Base-by-base conservation (phyloP, 2,329 filamentous ascomycete species). In the Coniella vitis region DNA sequence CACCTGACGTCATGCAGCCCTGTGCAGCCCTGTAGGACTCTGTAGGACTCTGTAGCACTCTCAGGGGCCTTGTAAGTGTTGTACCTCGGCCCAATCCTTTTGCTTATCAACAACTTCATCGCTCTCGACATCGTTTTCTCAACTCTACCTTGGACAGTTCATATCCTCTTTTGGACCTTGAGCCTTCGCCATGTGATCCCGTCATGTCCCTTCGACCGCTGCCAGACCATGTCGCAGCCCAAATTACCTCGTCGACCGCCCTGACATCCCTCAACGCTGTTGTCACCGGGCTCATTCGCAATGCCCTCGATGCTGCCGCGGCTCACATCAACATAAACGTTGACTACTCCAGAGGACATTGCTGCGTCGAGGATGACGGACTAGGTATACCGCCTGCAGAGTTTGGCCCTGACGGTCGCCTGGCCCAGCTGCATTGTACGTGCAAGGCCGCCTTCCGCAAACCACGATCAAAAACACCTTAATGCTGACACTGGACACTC, bases 311-410 rank as follows among this genome's bases (percentile, higher is more conserved):
- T 69, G 88, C 90, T 4, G 69, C 71, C 39, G 84, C 90, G 14
- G 75, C 72, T 31, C 85, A 75, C 48, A 68, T 96, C 54, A 78
- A 78, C 46, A 71, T 95, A 47, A 76, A 74, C 1, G 71, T 95
- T 19, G 86, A 96, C 66, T 89, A 88, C 61, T 65, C 68, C 46
- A 81, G 84, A 20, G 91, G 90, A 4, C 81, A 78, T 56, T 95
- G 90, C 64, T 73, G 75, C 0, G 77, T 96, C 4, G 86, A 95
- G 60, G 93, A 98, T 62, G 78, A 97, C 66, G 93, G 93, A 1
- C 49, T 71, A 14, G 93, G 93, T 0, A 94, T 98, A 39, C 63
- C 71, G 1, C 79, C 86, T 1, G 60, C 64, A 2, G 90, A 96
- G 56, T 96, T 97, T 58, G 60, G 61, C n/a, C 70, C 78, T 3